A percentile compares a stretch with the other conserved stretches of the same genome.
Evolutionary conservation across 192 early-diverging fungal genomes (phyloP).

Genomic region (Umbelopsis sp.): DNA sequence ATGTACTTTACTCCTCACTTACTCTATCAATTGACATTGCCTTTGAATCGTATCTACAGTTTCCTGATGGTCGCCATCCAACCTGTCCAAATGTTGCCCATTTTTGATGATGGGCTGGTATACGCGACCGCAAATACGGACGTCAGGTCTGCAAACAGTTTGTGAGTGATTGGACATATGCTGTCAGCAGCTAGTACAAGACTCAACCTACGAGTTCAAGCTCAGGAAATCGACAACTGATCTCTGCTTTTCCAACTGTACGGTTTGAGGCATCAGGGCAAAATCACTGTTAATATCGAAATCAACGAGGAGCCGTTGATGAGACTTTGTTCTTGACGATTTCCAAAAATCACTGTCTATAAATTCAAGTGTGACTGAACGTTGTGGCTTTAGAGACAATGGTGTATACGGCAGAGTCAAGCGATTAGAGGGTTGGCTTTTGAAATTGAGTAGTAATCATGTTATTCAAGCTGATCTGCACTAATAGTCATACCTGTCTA

Average conservation of each 20-base stretch:
- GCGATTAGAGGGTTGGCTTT: background rate
- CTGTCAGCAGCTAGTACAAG: background rate
- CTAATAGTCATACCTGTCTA: background rate
- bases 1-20: too few relatives aligned
- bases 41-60: background rate
- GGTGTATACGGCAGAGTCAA: background rate
- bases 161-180: background rate
- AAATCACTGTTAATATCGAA: background rate
- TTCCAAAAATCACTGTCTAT: background rate
- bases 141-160: background rate
- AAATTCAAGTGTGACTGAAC: background rate
- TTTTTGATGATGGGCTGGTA: slow-evolving; percentile 9
- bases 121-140: slow-evolving; percentile 3
- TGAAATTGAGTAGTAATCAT: background rate
- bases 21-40: background rate
- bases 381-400: background rate
- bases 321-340: background rate
- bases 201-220: background rate
- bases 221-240: background rate
- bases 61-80: background rate
- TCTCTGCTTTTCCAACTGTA: background rate
- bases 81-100: background rate
- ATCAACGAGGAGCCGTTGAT: background rate
- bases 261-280: background rate
- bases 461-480: background rate